A percentile compares a stretch with the other conserved stretches of the same genome.
Evolutionary conservation across 176 grass and related monocot genomes (phyloP).

Genomic region (Bothriochloa decipiens): DNA sequence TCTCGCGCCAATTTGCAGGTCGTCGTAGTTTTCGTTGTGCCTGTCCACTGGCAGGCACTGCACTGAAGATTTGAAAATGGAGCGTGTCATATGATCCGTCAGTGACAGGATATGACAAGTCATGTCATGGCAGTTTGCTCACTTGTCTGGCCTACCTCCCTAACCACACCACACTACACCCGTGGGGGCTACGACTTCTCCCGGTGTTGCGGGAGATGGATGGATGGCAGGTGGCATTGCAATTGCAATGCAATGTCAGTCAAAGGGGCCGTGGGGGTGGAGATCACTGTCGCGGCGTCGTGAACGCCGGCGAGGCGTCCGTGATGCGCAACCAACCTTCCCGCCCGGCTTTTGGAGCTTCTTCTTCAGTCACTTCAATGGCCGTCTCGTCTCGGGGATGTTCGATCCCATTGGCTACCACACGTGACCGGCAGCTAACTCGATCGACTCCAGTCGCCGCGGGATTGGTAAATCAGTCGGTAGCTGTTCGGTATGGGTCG

Average conservation of each 20-base stretch:
- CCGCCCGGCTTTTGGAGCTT: constrained; percentile 33
- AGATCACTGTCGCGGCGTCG: constrained; percentile 42
- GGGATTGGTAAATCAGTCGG: not conserved
- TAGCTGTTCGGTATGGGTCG: constrained; percentile 29
- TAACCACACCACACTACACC: not conserved
- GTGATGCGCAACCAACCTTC: constrained; percentile 56
- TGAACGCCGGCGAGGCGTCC: constrained; percentile 46
- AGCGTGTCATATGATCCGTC: not conserved
- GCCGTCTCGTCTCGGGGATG: constrained; percentile 20
- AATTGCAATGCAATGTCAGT: not conserved
- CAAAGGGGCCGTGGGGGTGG: constrained; percentile 30
- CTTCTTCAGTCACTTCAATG: constrained; percentile 26
- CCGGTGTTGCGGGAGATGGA: constrained; percentile 37
- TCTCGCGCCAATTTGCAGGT: not conserved
- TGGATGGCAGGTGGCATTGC: constrained; percentile 25
- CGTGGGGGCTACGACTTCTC: constrained; percentile 12
- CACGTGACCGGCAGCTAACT: constrained; percentile 30
- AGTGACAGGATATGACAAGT: constrained; percentile 22
- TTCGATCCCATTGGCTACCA: constrained; percentile 20
- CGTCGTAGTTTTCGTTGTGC: not conserved
- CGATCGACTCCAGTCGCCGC: not conserved
- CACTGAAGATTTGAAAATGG: not conserved
- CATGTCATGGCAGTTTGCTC: constrained; percentile 4
- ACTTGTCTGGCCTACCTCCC: not conserved
- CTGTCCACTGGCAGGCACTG: not conserved